A percentile compares a stretch with the other conserved stretches of the same genome.
These are phyloP conservation scores for Debaryomyces sp. DNA, from an alignment of 1,139 yeast species.

Conservation along the genomic window DNA sequence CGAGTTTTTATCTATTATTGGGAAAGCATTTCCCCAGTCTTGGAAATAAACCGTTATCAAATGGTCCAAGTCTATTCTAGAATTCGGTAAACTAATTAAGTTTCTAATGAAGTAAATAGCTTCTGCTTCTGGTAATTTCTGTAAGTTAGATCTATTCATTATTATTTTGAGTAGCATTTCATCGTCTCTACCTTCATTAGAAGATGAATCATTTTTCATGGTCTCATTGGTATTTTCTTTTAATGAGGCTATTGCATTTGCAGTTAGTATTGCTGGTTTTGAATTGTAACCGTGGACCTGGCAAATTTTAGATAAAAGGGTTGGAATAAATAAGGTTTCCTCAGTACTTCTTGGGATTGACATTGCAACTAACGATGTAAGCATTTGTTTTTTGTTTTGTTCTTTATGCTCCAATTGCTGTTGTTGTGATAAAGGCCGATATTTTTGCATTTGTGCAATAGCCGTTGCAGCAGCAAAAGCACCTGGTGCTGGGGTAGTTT, in stretches of 20 bases:
- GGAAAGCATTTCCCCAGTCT: slow-evolving; percentile 76
- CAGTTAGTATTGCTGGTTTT: slow-evolving; percentile 66
- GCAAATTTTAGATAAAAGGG: slow-evolving; percentile 66
- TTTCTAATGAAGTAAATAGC: slow-evolving; percentile 47
- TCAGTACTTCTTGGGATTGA: slow-evolving; percentile 78
- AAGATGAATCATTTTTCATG: slow-evolving; percentile 11
- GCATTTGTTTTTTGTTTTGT: slow-evolving; percentile 48
- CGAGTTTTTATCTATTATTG: slow-evolving; percentile 66
- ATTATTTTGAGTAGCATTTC: slow-evolving; percentile 25
- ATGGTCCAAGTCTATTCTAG: slow-evolving; percentile 59
- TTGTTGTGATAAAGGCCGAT: slow-evolving; percentile 23
- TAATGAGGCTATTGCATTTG: slow-evolving; percentile 67
- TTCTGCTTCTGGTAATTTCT: slow-evolving; percentile 32
- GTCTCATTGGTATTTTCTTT: slow-evolving; percentile 46
- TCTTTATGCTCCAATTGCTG: slow-evolving; percentile 29
- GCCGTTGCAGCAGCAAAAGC: slow-evolving; percentile 77
- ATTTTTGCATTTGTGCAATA: slow-evolving; percentile 54
- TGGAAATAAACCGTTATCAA: slow-evolving; percentile 65
- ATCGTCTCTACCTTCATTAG: slow-evolving; percentile 15
- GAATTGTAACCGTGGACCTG: slow-evolving; percentile 72
- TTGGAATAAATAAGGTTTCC: slow-evolving; percentile 73
- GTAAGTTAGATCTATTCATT: slow-evolving; percentile 34
- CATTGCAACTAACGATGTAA: slow-evolving; percentile 70
- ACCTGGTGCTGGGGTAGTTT: slow-evolving; percentile 73
- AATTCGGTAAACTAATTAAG: slow-evolving; percentile 50